Percentiles rank a stretch among this genome's conserved stretches.
Conservation (phyloP, 805 yeast genomes). For the Danielozyma ontarioensis region DNA sequence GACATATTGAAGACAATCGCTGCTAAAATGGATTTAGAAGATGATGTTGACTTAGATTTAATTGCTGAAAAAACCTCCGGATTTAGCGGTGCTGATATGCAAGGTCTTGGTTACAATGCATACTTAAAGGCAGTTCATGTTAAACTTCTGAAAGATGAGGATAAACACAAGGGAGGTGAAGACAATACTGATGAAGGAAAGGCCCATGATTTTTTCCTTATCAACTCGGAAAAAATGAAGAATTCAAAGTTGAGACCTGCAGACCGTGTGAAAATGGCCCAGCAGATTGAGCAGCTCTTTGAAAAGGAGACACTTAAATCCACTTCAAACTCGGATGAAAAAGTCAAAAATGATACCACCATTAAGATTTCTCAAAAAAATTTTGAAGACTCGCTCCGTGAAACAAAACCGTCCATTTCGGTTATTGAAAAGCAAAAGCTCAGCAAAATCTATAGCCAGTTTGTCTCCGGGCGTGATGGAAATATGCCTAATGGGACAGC, state of each 20-base stretch:
- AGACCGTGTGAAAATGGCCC: conserved; percentile 35
- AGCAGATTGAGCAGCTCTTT: conserved; percentile 39
- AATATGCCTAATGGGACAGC: conserved; percentile 84
- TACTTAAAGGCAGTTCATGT: conserved; percentile 80
- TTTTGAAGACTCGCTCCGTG: conserved; percentile 56
- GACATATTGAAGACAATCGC: conserved; percentile 64
- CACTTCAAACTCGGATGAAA: not conserved
- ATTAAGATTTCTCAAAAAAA: conserved; percentile 48
- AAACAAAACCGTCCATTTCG: conserved; percentile 89
- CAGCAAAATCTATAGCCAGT: conserved; percentile 59
- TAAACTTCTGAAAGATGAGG: conserved; percentile 48
- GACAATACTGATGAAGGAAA: conserved; percentile 11
- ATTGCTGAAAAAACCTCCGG: conserved; percentile 65
- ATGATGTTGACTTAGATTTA: conserved; percentile 44
- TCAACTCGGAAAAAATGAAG: conserved; percentile 28
- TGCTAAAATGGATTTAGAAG: conserved; percentile 52
- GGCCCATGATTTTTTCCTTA: conserved; percentile 38
- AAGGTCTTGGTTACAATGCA: conserved; percentile 88
- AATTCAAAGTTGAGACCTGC: conserved; percentile 25
- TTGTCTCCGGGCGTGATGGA: conserved; percentile 75
- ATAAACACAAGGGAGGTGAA: conserved; percentile 10
- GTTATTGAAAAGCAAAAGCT: conserved; percentile 62
- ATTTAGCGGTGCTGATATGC: conserved; percentile 92
- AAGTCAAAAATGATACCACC: not conserved
- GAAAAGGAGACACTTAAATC: conserved; percentile 2